Base-by-base conservation (phyloP, 257 asterid species). In the Penstemon barbatus region DNA sequence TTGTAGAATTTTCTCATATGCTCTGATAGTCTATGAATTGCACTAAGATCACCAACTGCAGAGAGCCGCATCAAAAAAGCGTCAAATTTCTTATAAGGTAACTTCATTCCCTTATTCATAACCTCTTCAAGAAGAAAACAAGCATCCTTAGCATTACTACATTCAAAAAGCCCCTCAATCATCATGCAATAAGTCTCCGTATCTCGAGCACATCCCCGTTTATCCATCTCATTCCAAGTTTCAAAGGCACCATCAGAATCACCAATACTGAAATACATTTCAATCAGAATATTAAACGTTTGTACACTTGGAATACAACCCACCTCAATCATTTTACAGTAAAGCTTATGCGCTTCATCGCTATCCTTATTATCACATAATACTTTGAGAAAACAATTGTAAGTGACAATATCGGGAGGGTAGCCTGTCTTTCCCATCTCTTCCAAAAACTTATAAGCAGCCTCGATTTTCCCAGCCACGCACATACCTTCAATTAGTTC, bases 361-460 rank as follows among this genome's bases (percentile, higher is more conserved):
- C 76, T 77, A 25, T 93, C 80, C 70, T 80, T 85, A 51, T 83
- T 82, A 57, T 93, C 92, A 66, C 97, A 90, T 1, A 93, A 80
- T 66, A 93, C 97, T 75, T 87, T 83, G 72, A 93, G 95, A 58
- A 90, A 88, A 66, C 96, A 93, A 75, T 93, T 93, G 85, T 81
- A 89, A 4, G 96, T 88, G 52, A 93, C 96, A 25, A 93, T 86
- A 78, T 93, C 97, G 0, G 97, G 95, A 67, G 99, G 99, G 75
- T 88, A 93, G 38, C 97, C 97, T 10, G 78, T 80, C 46, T 62
- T 65, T 18, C 91, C 90, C 97, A 93, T 93, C 78, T 87, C 96
- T 59, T 93, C 94, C 80, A 93, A 72, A 65, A 90, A 78, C 45
- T 70, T 85, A 66, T 90, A 90, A 71, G 99, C 94, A 4, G 87